These are phyloP conservation scores for Colletotrichum echinochloae DNA, from an alignment of 2,329 filamentous ascomycete genomes.

Conservation along the genomic window DNA sequence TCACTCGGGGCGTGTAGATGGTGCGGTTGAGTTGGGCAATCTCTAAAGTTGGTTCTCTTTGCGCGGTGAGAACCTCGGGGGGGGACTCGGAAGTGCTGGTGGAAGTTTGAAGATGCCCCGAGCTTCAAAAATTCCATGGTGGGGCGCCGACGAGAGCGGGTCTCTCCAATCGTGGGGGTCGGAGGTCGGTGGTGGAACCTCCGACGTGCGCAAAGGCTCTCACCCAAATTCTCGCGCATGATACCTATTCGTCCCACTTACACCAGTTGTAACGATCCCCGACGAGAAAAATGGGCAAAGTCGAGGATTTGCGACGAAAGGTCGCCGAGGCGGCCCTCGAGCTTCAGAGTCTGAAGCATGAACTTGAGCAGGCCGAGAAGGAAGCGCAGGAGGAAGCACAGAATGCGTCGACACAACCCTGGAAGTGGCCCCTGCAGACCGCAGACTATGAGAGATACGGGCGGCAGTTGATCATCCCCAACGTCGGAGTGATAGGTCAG, in stretches of 20 bases:
- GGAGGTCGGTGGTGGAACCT: constrained; percentile 27
- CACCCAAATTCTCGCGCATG: constrained; percentile 7
- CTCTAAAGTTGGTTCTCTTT: not conserved
- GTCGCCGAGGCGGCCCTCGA: constrained; percentile 63
- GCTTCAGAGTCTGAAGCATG: constrained; percentile 57
- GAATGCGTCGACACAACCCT: constrained; percentile 40
- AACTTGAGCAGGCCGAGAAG: constrained; percentile 58
- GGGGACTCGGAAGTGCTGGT: not conserved
- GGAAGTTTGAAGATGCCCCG: not conserved
- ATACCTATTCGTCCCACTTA: constrained; percentile 13
- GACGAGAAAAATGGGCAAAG: constrained; percentile 51
- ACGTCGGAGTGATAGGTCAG: constrained; percentile 80
- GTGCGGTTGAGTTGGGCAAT: not conserved
- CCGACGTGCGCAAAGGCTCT: constrained; percentile 11
- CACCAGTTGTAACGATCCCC: not conserved
- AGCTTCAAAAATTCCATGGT: constrained; percentile 38
- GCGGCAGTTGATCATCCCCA: constrained; percentile 88
- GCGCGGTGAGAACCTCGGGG: not conserved
- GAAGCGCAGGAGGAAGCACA: constrained; percentile 37
- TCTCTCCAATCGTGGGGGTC: constrained; percentile 13
- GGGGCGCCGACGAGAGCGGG: constrained; percentile 15
- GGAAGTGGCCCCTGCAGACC: constrained; percentile 75
- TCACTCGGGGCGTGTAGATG: not conserved
- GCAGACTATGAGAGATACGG: constrained; percentile 90
- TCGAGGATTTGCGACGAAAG: constrained; percentile 58